Evolutionary conservation across 1,284 basidiomycete genomes (phyloP), one percentile per base, ranked within the genome.

Genomic region (Termitomyces sp.): DNA sequence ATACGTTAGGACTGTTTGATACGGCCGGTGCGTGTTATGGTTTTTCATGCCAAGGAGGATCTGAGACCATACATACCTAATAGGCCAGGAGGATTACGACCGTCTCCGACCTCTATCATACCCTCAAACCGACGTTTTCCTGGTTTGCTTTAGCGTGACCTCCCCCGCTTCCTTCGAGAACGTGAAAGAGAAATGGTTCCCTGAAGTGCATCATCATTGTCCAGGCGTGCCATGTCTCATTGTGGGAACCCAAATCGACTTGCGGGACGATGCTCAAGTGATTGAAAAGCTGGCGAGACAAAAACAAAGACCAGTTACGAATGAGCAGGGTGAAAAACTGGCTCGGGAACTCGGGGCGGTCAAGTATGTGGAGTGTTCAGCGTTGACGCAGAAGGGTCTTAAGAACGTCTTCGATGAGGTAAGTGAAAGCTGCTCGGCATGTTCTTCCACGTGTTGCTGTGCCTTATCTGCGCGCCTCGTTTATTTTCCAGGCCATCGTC

Each of bases 121-220:
- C 79, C 96, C 96, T 24, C 96, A 99, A 77, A 99, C 96, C 60
- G 97, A 99, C 67, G 96, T 99, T 53, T 99, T 99, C 81, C 83
- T 99, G 53, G 95, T 99, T 62, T 99, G 96, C 77, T 99, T 98
- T 79, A 96, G 92, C 67, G 97, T 99, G 61, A 97, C 95, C 31
- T 96, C 92, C 21, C 97, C 96, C 5, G 95, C 97, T 35, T 97
- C 94, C 49, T 99, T 97, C 68, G 96, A 99, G 74, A 99, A 99
- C 88, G 96, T 99, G 65, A 98, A 97, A 81, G 96, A 99, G 76
- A 99, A 99, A 73, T 99, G 96, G 96, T 97, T 98, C 83, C 97
- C 96, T 26, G 97, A 99, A 77, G 96, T 99, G 48, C 94, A 95
- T 71, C 96, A 99, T 73, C 96, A 99, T 71, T 99, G 97, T 79